Base-by-base conservation (phyloP, 176 grass and related monocot genomes). In the Saccharum officinarum region DNA sequence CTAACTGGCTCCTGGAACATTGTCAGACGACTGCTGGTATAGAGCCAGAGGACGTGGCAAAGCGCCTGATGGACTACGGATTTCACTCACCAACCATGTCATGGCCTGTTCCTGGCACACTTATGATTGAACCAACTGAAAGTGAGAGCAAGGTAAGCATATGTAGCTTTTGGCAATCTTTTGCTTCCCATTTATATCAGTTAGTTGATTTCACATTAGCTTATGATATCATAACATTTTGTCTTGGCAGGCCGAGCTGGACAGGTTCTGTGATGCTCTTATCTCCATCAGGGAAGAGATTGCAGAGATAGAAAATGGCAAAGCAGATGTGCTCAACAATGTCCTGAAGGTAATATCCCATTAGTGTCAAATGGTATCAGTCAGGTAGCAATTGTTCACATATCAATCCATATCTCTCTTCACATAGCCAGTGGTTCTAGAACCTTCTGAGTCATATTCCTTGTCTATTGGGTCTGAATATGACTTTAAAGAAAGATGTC, bases 111-210 rank as follows among this genome's bases (percentile, higher is more conserved):
- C 94, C 97, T 72, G 97, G 97, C 36, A 99, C 97, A 64, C 97
- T 99, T 83, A 99, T 99, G 97, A 94, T 99, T 82, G 97, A 99
- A 83, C 97, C 97, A 46, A 99, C 97, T 61, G 97, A 99, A 88
- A 99, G 97, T 88, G 97, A 99, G 94, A 94, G 88, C 97, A 99
- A 99, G 84, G 97, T 97, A 77, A 59, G 63, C 47, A 87, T 76
- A 81, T 63, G 41, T 70, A 46, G 13, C 8, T 30, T 42, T 67
- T 33, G 23, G 23, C n/a, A 85, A 70, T 67, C 16, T 69, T 17
- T 73, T 87, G 44, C 23, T 47, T 85, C 49, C 31, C 12, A 26
- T 67, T 67, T n/a, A 31, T 80, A 85, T 44, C 12, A 78, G 49
- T 40, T 14, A 11, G 71, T 82, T 68, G 30, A 34, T 81, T 89